Base-by-base conservation (phyloP, 306 rosid species). In the Calophaca sinica region DNA sequence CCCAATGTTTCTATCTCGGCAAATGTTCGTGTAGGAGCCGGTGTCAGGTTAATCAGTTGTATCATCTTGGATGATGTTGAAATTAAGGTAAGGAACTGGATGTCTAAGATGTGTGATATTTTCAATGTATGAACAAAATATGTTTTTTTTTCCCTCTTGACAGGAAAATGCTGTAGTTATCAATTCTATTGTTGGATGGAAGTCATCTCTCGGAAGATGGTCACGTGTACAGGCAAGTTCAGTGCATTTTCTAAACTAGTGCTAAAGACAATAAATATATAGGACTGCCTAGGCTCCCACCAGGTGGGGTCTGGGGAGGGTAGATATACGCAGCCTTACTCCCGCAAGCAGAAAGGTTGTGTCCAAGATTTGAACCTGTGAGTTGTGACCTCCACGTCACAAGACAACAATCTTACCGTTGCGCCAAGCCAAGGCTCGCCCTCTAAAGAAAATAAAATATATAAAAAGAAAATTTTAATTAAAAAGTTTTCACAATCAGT, bases 1-100 rank as follows among this genome's bases (percentile, higher is more conserved):
- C 96, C 97, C 14, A 94, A 94, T 59, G 99, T 92, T 33, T 94
- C 97, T 6, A 90, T 94, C 76, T 90, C 96, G 48, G 99, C 99
- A 75, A 94, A 94, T 84, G 99, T 92, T 62, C 99, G 97, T 15
- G 81, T 94, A 12, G 97, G 96, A 45, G 86, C 93, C 44, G 97
- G 99, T 0, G 94, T 82, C 45, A 90, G 99, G 85, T 90, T 94
- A 77, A 90, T 90, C 67, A 74, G 88, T 14, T 94, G 99, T 80
- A 94, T 87, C 53, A 80, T 92, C 75, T 91, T 92, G 26, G 97
- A 92, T 75, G 94, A 83, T 66, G 99, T 94, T 31, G 96, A 92
- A 89, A 90, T 94, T 68, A 87, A 87, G 96, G 99, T 90, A 77
- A 42, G 67, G 49, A 79, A 57, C 11, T 64, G 15, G 44, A 63